phyloP scores from a whole-genome alignment of 1,139 yeast genomes.

The Sugiyamaella neomexicana region DNA sequence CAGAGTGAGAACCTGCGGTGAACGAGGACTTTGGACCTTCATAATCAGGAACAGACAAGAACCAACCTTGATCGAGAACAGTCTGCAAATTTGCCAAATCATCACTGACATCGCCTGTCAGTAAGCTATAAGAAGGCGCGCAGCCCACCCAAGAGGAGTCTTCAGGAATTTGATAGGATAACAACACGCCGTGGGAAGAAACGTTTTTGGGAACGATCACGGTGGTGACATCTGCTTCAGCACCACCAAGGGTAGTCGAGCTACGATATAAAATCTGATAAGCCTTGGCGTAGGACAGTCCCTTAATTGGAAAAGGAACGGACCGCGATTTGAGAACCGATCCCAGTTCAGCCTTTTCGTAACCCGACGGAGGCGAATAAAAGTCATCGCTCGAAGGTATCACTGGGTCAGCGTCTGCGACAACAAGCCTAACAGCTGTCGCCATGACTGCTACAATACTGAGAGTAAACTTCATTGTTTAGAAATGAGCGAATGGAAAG shows the following conservation, averaged over 20 bases:
- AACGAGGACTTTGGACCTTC: conserved; percentile 29
- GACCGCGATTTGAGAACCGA: conserved; percentile 23
- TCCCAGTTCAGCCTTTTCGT: conserved; percentile 24
- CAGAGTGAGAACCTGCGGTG: conserved; percentile 30
- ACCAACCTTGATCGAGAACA: conserved; percentile 29
- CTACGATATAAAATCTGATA: conserved; percentile 34
- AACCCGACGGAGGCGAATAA: conserved; percentile 30
- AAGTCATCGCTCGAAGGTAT: conserved; percentile 30
- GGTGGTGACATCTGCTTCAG: conserved; percentile 35
- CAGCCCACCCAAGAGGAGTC: conserved; percentile 34
- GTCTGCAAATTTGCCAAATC: conserved; percentile 21
- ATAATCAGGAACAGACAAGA: conserved; percentile 28
- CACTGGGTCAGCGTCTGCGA: conserved; percentile 1
- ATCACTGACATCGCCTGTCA: conserved; percentile 18
- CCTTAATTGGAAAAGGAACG: conserved; percentile 23
- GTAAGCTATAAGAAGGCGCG: conserved; percentile 34
- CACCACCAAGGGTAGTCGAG: conserved; percentile 31
- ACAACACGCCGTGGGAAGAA: conserved; percentile 21
- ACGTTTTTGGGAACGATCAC: conserved; percentile 32
- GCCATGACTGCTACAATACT: conserved; percentile 1
- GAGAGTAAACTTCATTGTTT: background rate
- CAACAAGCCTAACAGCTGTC: background rate
- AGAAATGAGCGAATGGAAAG: background rate
- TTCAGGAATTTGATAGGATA: conserved; percentile 36
- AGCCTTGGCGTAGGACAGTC: conserved; percentile 24